Evolutionary conservation across 148 eudicot species (phyloP).

Genomic region (Dysphania ambrosioides): DNA sequence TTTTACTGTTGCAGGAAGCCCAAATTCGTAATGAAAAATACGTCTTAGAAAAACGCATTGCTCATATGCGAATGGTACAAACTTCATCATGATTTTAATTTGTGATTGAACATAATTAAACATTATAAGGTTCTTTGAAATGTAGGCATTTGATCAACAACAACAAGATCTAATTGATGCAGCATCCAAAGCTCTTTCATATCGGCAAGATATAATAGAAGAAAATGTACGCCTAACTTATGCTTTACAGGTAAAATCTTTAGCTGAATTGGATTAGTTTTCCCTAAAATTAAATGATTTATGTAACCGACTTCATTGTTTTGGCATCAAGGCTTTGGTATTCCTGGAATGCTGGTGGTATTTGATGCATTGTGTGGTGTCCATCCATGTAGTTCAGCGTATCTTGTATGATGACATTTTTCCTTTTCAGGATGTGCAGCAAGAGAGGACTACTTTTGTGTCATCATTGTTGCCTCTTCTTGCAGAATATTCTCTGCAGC

Average conservation of each 20-base stretch:
- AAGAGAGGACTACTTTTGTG: conserved; percentile 81
- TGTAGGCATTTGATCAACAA: conserved; percentile 96
- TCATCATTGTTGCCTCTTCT: conserved; percentile 85
- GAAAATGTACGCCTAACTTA: conserved; percentile 87
- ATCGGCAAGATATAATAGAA: conserved; percentile 93
- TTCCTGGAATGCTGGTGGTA: too few relatives aligned
- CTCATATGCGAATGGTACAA: conserved; percentile 86
- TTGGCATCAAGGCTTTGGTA: neutral
- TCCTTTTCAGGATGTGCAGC: conserved; percentile 75
- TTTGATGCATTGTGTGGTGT: too few relatives aligned
- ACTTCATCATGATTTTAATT: conserved; percentile 2
- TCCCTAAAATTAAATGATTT: too few relatives aligned
- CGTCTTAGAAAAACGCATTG: conserved; percentile 83
- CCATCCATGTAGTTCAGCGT: too few relatives aligned
- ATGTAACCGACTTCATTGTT: neutral
- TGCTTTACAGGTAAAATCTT: conserved; percentile 71
- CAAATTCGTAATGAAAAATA: conserved; percentile 74
- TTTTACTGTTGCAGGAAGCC: conserved; percentile 54
- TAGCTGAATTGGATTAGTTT: neutral
- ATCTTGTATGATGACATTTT: too few relatives aligned
- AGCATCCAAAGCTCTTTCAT: conserved; percentile 85
- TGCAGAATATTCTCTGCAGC: conserved; percentile 77
- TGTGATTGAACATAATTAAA: conserved; percentile 18
- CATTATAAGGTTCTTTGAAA: neutral
- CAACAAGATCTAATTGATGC: conserved; percentile 91